Evolutionary conservation across 1,284 basidiomycete species (phyloP), one percentile per base, ranked within the genome.

Genomic region (Leccinum subfulvum): DNA sequence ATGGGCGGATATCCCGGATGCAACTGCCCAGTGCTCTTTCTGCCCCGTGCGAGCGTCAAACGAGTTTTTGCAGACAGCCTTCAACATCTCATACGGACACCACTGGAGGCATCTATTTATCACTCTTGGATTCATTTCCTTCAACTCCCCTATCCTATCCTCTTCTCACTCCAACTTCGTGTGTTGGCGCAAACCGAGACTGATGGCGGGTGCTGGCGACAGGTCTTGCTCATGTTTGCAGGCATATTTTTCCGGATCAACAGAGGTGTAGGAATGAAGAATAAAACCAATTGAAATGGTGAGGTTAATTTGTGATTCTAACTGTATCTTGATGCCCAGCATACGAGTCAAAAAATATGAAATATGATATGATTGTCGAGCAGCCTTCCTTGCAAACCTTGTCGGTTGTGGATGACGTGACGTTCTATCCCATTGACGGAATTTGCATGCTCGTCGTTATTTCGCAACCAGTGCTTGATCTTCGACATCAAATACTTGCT

Each of bases 1-100:
- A 78, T 80, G 41, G 86, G 85, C 0, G 91, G 89, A 1, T 93
- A 92, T 75, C 69, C 79, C 85, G 1, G 70, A 81, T 28, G 85
- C 84, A 4, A 83, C 82, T 0, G 64, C 75, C 3, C 71, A 69
- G 21, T 91, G 89, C 71, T 67, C 80, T 39, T 89, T 84, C 72
- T 90, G 88, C 70, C 3, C 79, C 8, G 76, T 76, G 9, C 66
- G 67, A 3, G 78, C 77, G 5, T 79, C 81, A 4, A 80, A 85
- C 64, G 64, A 79, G 33, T 80, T 80, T 69, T 69, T 85, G 37
- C 71, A 65, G 13, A 26, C 47, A 6, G 71, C 37, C 33, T 82
- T 82, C 73, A 83, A 84, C 63, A 82, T 85, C 21, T 76, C 71
- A 56, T 83, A 82, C 62, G 66, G 68, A 23, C 75, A 82, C 56